Conservation (phyloP, 1,284 basidiomycete species). For the Leccinum angustisporum region DNA sequence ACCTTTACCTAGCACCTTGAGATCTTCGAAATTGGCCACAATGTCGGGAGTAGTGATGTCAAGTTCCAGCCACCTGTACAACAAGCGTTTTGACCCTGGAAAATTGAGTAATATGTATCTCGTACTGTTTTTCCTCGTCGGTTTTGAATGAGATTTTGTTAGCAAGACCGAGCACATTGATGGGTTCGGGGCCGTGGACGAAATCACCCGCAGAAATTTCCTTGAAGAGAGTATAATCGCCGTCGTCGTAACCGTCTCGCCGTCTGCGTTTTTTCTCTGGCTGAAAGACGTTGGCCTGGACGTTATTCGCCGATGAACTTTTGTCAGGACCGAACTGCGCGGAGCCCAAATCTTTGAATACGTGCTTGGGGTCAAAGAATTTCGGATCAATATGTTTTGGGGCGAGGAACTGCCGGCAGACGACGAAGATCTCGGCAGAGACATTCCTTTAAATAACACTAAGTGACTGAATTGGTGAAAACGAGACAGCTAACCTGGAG, state of each 20-base stretch:
- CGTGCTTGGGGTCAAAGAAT: conserved; percentile 96
- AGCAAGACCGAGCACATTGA: conserved; percentile 78
- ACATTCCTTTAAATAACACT: conserved; percentile 71
- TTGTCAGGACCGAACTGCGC: conserved; percentile 51
- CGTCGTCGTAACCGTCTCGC: conserved; percentile 95
- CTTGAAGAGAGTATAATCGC: conserved; percentile 91
- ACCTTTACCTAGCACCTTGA: conserved; percentile 96
- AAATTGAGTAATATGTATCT: conserved; percentile 9
- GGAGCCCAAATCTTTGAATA: conserved; percentile 88
- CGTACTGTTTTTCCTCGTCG: conserved; percentile 83
- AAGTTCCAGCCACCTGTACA: conserved; percentile 65
- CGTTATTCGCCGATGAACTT: conserved; percentile 55
- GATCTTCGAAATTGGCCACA: conserved; percentile 81
- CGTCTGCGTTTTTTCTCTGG: conserved; percentile 95
- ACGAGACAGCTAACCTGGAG: conserved; percentile 65
- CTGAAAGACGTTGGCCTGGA: conserved; percentile 89
- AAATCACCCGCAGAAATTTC: conserved; percentile 75
- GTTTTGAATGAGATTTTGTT: conserved; percentile 85
- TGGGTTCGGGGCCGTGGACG: conserved; percentile 69
- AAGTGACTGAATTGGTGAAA: conserved; percentile 2
- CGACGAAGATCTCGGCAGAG: conserved; percentile 99
- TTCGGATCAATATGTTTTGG: conserved; percentile 97
- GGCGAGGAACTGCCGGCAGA: conserved; percentile 93
- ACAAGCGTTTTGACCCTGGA: conserved; percentile 7
- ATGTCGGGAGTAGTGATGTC: conserved; percentile 81